Percentiles rank a stretch among this genome's conserved stretches.
Conservation (phyloP, 1,284 basidiomycete genomes). For the Naganishia sp. region DNA sequence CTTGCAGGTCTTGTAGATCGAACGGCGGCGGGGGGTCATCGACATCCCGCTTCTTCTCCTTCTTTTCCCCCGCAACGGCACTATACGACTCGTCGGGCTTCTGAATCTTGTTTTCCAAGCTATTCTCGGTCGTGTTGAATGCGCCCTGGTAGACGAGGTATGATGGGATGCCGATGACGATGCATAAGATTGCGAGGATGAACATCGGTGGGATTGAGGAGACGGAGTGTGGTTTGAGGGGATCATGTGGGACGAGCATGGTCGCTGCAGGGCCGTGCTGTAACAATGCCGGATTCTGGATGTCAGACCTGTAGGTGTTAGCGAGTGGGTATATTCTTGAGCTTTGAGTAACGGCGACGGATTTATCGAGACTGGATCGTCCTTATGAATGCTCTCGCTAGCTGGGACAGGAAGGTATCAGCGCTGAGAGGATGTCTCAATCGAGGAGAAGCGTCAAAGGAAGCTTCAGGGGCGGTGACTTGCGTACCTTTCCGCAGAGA, state of each 20-base stretch:
- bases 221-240: slow-evolving; percentile 12
- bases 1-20: slow-evolving; percentile 31
- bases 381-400: too few relatives aligned
- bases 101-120: slow-evolving; percentile 28
- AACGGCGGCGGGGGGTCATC: slow-evolving; percentile 28
- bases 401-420: too few relatives aligned
- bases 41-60: slow-evolving; percentile 30
- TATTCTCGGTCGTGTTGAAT: slow-evolving; percentile 18
- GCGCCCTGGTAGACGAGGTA: slow-evolving; percentile 31
- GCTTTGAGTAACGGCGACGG: too few relatives aligned
- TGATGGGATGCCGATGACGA: slow-evolving; percentile 32
- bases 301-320: background rate
- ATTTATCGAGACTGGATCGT: too few relatives aligned
- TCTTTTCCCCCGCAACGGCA: slow-evolving; percentile 11
- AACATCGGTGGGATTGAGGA: slow-evolving; percentile 30
- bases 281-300: background rate
- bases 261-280: slow-evolving; percentile 14
- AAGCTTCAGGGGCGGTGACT: background rate
- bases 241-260: slow-evolving; percentile 24
- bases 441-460: background rate
- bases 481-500: too few relatives aligned
- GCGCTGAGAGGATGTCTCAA: too few relatives aligned
- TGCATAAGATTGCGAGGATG: slow-evolving; percentile 29
- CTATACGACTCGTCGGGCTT: slow-evolving; percentile 15
- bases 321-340: too few relatives aligned